phyloP scores from a whole-genome alignment of 495 filamentous ascomycete species.

The Jackrogersella multiformis region DNA sequence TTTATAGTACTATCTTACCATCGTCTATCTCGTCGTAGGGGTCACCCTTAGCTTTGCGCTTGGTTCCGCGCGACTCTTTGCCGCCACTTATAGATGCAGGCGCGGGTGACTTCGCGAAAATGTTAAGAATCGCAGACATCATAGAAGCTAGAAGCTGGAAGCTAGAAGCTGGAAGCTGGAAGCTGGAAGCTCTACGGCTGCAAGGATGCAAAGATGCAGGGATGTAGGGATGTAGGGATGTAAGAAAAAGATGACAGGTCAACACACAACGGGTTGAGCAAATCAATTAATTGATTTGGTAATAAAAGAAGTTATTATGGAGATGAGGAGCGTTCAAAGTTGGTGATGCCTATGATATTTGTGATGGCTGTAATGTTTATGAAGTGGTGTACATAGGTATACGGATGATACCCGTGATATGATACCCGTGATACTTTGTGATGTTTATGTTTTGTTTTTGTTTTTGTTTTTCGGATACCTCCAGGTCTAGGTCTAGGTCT shows the following conservation, averaged over 20 bases:
- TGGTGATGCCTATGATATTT: neutral
- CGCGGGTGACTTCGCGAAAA: constrained; percentile 29
- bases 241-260: neutral
- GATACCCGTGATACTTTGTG: no score
- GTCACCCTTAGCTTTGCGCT: constrained; percentile 45
- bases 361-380: neutral
- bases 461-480: no score
- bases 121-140: constrained; percentile 14
- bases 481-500: no score
- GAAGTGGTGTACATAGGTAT: neutral
- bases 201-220: no score
- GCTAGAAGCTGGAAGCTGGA: no score
- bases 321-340: neutral
- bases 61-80: constrained; percentile 32
- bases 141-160: constrained; percentile 4
- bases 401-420: neutral
- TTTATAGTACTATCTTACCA: constrained; percentile 28
- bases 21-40: constrained; percentile 45
- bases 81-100: constrained; percentile 32
- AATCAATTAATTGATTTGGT: neutral
- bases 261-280: neutral
- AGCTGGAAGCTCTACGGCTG: no score
- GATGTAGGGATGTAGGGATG: neutral
- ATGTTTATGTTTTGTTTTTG: no score
- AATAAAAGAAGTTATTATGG: neutral